phyloP scores from a whole-genome alignment of 129 eudicot species.

The Centaurea solstitialis region DNA sequence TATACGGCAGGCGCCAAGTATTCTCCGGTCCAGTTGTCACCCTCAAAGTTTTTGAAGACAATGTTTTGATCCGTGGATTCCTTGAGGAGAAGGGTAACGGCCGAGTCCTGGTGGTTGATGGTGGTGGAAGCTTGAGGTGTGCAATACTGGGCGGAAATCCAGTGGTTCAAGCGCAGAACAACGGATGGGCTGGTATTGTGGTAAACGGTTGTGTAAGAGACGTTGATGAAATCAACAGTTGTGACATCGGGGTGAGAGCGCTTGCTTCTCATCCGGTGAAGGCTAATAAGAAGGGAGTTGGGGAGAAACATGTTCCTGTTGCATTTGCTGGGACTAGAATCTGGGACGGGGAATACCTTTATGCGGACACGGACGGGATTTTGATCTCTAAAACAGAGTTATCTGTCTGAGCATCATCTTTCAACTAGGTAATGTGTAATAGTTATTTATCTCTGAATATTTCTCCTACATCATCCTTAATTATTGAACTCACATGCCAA shows the following conservation, averaged over 20 bases:
- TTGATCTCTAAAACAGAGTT: slow-evolving; percentile 55
- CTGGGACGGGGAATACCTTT: slow-evolving; percentile 58
- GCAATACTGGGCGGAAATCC: slow-evolving; percentile 70
- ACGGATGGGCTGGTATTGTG: slow-evolving; percentile 69
- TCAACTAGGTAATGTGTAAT: slow-evolving; percentile 18
- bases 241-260: slow-evolving; percentile 68
- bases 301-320: slow-evolving; percentile 61
- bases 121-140: slow-evolving; percentile 60
- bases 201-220: slow-evolving; percentile 65
- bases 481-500: neutral
- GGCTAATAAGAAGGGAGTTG: slow-evolving; percentile 60
- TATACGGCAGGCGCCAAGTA: slow-evolving; percentile 62
- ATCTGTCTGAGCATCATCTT: slow-evolving; percentile 33
- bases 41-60: slow-evolving; percentile 70
- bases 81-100: slow-evolving; percentile 66
- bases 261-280: slow-evolving; percentile 68
- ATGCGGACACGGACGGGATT: slow-evolving; percentile 66
- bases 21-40: slow-evolving; percentile 66
- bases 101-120: slow-evolving; percentile 62
- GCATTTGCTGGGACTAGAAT: slow-evolving; percentile 56
- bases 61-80: slow-evolving; percentile 58
- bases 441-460: neutral
- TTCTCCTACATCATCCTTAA: neutral
- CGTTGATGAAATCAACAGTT: slow-evolving; percentile 62
- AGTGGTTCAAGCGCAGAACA: slow-evolving; percentile 66